A percentile compares a stretch with the other conserved stretches of the same genome.
phyloP scores from a whole-genome alignment of 768 basidiomycete species.

The Russula virescens region DNA sequence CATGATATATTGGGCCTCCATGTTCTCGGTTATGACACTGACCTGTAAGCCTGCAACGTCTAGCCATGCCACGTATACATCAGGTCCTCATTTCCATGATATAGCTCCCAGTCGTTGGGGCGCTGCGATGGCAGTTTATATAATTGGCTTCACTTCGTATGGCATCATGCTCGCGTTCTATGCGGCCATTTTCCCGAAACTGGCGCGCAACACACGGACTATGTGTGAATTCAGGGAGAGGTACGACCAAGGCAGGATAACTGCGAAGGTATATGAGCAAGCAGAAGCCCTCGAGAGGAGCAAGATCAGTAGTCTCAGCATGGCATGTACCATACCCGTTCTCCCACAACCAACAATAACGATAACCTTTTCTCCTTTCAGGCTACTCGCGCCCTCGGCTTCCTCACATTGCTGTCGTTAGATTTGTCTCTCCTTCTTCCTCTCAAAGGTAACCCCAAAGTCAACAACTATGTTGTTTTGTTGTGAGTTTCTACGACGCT shows the following conservation, averaged over 20 bases:
- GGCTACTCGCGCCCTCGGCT: constrained; percentile 75
- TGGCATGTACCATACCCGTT: constrained; percentile 49
- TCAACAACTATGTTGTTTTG: constrained; percentile 68
- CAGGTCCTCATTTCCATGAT: no score
- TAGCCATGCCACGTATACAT: no score
- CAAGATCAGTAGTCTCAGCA: constrained; percentile 49
- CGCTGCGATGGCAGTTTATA: constrained; percentile 68
- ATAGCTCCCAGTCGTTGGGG: constrained; percentile 63
- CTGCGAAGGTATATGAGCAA: constrained; percentile 51
- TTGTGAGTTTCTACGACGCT: constrained; percentile 39
- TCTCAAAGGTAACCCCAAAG: constrained; percentile 47
- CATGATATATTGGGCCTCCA: constrained; percentile 71
- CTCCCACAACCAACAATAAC: neutral
- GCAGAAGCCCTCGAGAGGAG: constrained; percentile 82
- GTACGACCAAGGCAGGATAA: constrained; percentile 54
- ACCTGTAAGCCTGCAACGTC: constrained; percentile 43
- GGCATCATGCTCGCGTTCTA: constrained; percentile 80
- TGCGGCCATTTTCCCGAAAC: constrained; percentile 68
- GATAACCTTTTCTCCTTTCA: constrained; percentile 26
- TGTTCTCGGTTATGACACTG: constrained; percentile 75
- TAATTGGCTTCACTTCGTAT: constrained; percentile 73
- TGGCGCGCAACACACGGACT: constrained; percentile 69
- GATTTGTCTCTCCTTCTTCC: constrained; percentile 71
- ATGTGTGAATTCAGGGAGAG: constrained; percentile 49
- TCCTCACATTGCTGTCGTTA: constrained; percentile 55